Evolutionary conservation across 2,329 filamentous ascomycete species (phyloP).

Genomic region (Aureobasidium sp.): DNA sequence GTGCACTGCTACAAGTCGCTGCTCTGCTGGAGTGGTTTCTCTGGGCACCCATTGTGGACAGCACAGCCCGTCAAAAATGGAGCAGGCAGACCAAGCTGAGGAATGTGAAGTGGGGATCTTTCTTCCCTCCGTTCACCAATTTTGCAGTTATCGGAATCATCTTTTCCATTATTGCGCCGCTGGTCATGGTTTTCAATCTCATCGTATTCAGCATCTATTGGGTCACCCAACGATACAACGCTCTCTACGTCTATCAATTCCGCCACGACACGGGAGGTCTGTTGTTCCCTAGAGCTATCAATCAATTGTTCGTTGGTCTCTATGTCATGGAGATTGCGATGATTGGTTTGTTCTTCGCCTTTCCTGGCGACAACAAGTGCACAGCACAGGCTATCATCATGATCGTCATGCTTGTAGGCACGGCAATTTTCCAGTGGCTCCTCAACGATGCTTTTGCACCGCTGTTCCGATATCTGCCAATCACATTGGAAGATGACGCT

Average conservation of each 20-base stretch:
- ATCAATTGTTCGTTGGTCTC: constrained; percentile 92
- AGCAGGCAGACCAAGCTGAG: constrained; percentile 70
- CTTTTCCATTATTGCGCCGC: constrained; percentile 79
- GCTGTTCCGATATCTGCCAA: constrained; percentile 80
- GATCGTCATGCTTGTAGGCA: constrained; percentile 67
- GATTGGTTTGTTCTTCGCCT: constrained; percentile 82
- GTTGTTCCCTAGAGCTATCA: constrained; percentile 85
- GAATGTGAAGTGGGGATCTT: constrained; percentile 79
- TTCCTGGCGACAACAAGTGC: constrained; percentile 51
- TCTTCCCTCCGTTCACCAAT: constrained; percentile 95
- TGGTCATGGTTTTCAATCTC: constrained; percentile 89
- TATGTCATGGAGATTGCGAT: constrained; percentile 92
- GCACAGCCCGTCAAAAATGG: constrained; percentile 77
- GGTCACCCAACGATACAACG: constrained; percentile 94
- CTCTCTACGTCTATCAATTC: constrained; percentile 89
- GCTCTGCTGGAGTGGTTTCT: constrained; percentile 75
- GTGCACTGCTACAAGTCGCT: constrained; percentile 77
- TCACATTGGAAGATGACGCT: constrained; percentile 92
- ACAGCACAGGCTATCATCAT: constrained; percentile 75
- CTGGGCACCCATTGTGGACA: constrained; percentile 59
- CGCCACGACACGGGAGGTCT: constrained; percentile 86
- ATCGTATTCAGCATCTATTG: constrained; percentile 88
- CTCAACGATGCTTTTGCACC: constrained; percentile 80
- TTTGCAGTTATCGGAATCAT: constrained; percentile 84
- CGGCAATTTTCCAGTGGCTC: constrained; percentile 68